A percentile compares a stretch with the other conserved stretches of the same genome.
Conservation (phyloP, 2,329 filamentous ascomycete species). For the Pseudogymnoascus sp. region DNA sequence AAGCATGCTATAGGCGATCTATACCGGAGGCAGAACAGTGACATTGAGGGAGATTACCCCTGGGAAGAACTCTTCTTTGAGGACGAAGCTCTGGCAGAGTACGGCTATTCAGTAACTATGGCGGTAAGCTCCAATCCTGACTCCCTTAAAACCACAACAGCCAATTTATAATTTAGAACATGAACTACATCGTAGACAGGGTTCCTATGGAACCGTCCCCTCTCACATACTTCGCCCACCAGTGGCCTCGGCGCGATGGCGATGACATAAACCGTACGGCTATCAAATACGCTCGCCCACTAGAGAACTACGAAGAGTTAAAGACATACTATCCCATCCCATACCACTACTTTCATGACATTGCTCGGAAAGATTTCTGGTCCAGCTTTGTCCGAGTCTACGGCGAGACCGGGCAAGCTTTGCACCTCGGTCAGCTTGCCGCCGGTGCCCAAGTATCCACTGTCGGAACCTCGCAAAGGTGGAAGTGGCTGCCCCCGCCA, state of each 20-base stretch:
- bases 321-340: background rate
- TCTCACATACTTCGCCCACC: background rate
- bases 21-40: background rate
- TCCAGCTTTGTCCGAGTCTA: background rate
- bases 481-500: background rate
- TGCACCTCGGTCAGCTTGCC: background rate
- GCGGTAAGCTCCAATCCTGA: background rate
- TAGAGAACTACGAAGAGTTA: background rate
- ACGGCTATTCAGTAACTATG: background rate
- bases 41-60: background rate
- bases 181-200: slow-evolving; percentile 5
- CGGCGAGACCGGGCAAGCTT: background rate
- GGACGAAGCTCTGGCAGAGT: background rate
- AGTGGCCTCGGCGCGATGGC: background rate
- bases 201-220: background rate
- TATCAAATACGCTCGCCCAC: background rate
- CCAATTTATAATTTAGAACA: slow-evolving; percentile 1
- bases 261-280: background rate
- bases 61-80: background rate
- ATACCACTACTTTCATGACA: background rate
- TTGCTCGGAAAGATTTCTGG: background rate
- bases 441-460: background rate
- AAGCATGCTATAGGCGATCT: slow-evolving; percentile 4
- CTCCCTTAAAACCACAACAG: background rate
- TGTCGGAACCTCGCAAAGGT: background rate